These are phyloP conservation scores for Saccharomycopsis malanga DNA, from an alignment of 805 yeast genomes.

Conservation along the genomic window DNA sequence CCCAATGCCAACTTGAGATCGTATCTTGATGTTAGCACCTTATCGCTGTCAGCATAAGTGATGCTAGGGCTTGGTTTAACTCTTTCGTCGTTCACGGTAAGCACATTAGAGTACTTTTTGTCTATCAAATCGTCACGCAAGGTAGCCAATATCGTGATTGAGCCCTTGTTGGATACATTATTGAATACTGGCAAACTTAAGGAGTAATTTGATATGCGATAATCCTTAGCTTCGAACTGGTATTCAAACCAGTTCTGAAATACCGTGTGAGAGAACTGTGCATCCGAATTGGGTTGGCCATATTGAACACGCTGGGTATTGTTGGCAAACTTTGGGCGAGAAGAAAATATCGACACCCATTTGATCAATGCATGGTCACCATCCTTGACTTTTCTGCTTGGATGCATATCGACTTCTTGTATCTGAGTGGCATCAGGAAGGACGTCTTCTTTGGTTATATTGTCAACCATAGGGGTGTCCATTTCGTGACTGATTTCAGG, in stretches of 20 bases:
- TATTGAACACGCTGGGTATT: conserved; percentile 20
- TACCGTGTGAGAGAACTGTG: conserved; percentile 22
- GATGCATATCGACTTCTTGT: conserved; percentile 1
- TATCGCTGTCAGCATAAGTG: conserved; percentile 30
- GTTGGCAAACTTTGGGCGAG: conserved; percentile 17
- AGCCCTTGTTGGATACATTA: conserved; percentile 31
- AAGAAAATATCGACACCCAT: conserved; percentile 12
- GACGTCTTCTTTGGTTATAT: background rate
- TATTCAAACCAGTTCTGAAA: conserved; percentile 33
- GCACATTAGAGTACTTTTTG: conserved; percentile 33
- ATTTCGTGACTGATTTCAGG: background rate
- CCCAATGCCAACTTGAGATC: conserved; percentile 43
- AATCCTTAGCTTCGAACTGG: conserved; percentile 31
- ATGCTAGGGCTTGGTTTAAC: conserved; percentile 38
- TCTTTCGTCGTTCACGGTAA: conserved; percentile 39
- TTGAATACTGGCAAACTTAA: conserved; percentile 37
- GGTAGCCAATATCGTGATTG: conserved; percentile 38
- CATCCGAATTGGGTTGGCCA: conserved; percentile 24
- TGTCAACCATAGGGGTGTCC: no score
- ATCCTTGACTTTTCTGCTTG: conserved; percentile 15
- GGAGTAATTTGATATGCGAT: conserved; percentile 34
- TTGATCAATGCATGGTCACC: conserved; percentile 13
- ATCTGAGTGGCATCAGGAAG: conserved; percentile 13
- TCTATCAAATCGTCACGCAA: conserved; percentile 36
- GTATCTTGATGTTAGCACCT: conserved; percentile 30